Percentiles rank a stretch among this genome's conserved stretches.
These are phyloP conservation scores for Globisporangium perplexum DNA, from an alignment of 352 stramenopile genomes.

Conservation along the genomic window DNA sequence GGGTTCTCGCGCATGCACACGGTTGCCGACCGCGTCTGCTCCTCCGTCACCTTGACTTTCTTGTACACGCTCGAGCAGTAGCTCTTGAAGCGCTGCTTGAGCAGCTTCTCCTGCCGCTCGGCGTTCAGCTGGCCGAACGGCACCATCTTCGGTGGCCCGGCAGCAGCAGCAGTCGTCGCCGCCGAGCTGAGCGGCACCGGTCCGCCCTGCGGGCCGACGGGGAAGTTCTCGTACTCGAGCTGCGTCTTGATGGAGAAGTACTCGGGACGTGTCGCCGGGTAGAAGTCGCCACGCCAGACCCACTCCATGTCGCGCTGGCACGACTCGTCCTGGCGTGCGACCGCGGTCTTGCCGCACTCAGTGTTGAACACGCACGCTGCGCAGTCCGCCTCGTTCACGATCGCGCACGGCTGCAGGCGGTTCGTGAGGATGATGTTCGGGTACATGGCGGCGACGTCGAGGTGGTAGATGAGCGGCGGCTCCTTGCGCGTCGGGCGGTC, in stretches of 20 bases:
- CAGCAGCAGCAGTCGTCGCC: slow-evolving; percentile 1
- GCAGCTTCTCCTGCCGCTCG: slow-evolving; percentile 57
- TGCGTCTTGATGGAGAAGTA: slow-evolving; percentile 96
- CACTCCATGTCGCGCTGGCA: slow-evolving; percentile 98
- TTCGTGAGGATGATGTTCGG: slow-evolving; percentile 99
- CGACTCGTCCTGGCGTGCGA: slow-evolving; percentile 76
- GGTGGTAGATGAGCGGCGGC: slow-evolving; percentile 97
- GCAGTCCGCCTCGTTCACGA: slow-evolving; percentile 95
- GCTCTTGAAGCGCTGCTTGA: slow-evolving; percentile 81
- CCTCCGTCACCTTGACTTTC: slow-evolving; percentile 95
- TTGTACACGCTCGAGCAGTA: slow-evolving; percentile 98
- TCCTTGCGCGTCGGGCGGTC: slow-evolving; percentile 90
- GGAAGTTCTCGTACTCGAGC: slow-evolving; percentile 89
- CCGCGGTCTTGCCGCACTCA: slow-evolving; percentile 51
- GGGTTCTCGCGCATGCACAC: slow-evolving; percentile 99
- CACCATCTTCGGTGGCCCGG: slow-evolving; percentile 24
- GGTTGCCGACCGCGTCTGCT: slow-evolving; percentile 92
- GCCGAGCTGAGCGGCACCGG: not conserved
- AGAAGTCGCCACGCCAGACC: slow-evolving; percentile 98
- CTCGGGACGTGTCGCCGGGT: slow-evolving; percentile 90
- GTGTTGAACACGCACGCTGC: slow-evolving; percentile 94
- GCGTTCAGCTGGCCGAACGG: slow-evolving; percentile 51
- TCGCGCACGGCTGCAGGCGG: slow-evolving; percentile 95
- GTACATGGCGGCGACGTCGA: slow-evolving; percentile 99
- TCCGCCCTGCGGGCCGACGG: slow-evolving; percentile 10